Percentiles rank a stretch among this genome's conserved stretches.
These are phyloP conservation scores for Sclerotinia nivalis DNA, from an alignment of 2,329 filamentous ascomycete genomes.

Conservation along the genomic window DNA sequence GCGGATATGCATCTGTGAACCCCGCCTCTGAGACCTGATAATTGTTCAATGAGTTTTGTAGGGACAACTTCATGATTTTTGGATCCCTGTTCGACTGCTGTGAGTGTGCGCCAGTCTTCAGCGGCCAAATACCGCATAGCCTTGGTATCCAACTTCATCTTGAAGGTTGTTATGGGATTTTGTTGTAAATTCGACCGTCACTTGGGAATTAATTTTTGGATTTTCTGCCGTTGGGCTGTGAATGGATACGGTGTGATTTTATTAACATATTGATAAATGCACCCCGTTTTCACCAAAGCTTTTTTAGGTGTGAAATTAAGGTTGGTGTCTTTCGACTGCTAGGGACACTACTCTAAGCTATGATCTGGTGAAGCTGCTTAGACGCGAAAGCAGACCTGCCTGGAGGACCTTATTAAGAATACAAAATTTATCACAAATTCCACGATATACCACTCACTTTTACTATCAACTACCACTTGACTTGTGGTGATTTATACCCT, in stretches of 20 bases:
- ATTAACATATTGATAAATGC: not conserved
- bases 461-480: slow-evolving; percentile 19
- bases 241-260: not conserved
- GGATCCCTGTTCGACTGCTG: slow-evolving; percentile 89
- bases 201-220: slow-evolving; percentile 5
- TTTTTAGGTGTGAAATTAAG: slow-evolving; percentile 18
- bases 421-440: slow-evolving; percentile 34
- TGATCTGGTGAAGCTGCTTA: slow-evolving; percentile 26
- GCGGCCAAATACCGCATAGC: slow-evolving; percentile 86
- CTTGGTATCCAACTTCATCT: slow-evolving; percentile 94
- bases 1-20: slow-evolving; percentile 86
- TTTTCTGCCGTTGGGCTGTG: slow-evolving; percentile 21
- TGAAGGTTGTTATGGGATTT: slow-evolving; percentile 9
- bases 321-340: slow-evolving; percentile 19
- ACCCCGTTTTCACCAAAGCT: not conserved
- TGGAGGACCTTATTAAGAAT: slow-evolving; percentile 29
- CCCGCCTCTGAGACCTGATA: slow-evolving; percentile 78
- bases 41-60: slow-evolving; percentile 80
- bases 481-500: slow-evolving; percentile 16
- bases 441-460: slow-evolving; percentile 36
- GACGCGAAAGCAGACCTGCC: slow-evolving; percentile 27
- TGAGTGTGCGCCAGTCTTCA: slow-evolving; percentile 94
- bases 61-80: slow-evolving; percentile 98
- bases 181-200: not conserved
- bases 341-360: slow-evolving; percentile 21